A percentile compares a stretch with the other conserved stretches of the same genome.
phyloP scores from a whole-genome alignment of 2,329 filamentous ascomycete genomes.

The Paecilomyces niveus region DNA sequence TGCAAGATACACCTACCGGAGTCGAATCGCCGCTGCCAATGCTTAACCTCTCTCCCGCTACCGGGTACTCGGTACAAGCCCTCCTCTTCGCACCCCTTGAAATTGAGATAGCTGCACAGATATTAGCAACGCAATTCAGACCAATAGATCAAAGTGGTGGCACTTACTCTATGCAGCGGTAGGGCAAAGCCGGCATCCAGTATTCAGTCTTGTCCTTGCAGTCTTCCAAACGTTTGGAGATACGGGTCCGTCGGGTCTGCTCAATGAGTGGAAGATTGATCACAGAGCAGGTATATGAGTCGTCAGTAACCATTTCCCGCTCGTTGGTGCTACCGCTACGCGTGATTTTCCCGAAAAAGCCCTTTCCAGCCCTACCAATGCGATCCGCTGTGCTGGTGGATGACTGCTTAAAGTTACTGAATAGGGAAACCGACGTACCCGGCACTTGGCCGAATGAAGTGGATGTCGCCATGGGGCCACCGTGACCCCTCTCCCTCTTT shows the following conservation, averaged over 20 bases:
- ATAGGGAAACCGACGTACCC: constrained; percentile 55
- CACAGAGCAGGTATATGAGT: constrained; percentile 76
- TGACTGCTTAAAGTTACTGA: constrained; percentile 66
- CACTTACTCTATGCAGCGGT: constrained; percentile 79
- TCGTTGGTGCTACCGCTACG: constrained; percentile 63
- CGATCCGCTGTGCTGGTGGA: constrained; percentile 67
- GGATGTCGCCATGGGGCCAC: constrained; percentile 35
- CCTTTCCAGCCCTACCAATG: constrained; percentile 66
- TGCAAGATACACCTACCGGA: constrained; percentile 49
- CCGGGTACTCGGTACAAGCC: constrained; percentile 89
- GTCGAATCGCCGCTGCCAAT: constrained; percentile 89
- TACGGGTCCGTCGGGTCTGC: constrained; percentile 83
- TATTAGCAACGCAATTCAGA: constrained; percentile 3
- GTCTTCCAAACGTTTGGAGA: constrained; percentile 79
- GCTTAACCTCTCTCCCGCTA: constrained; percentile 82
- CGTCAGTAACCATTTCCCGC: constrained; percentile 65
- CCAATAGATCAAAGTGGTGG: neutral
- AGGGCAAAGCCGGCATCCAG: constrained; percentile 96
- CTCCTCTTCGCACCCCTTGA: constrained; percentile 88
- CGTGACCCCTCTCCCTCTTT: constrained; percentile 25
- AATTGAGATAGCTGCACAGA: constrained; percentile 67
- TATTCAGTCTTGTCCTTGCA: constrained; percentile 95
- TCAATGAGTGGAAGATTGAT: constrained; percentile 82
- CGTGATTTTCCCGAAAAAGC: constrained; percentile 70
- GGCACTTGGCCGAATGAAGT: constrained; percentile 42